phyloP scores from a whole-genome alignment of 2,329 filamentous ascomycete species.

The Hypoxylon rubiginosum region DNA sequence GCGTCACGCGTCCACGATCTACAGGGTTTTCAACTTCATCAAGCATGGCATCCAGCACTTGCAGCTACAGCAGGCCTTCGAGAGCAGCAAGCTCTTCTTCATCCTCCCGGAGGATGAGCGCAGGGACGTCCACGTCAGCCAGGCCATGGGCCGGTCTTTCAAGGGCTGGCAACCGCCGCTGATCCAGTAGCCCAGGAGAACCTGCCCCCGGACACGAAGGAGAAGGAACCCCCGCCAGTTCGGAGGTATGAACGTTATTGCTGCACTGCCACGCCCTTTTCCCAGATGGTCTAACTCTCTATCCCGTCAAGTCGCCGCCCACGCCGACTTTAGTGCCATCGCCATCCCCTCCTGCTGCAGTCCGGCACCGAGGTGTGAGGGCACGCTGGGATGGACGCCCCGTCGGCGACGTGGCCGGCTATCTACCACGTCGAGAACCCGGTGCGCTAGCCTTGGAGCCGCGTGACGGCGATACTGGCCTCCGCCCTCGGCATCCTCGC shows the following conservation, averaged over 20 bases:
- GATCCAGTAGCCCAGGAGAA: constrained; percentile 42
- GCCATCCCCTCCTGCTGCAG: constrained; percentile 51
- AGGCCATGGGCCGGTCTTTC: constrained; percentile 43
- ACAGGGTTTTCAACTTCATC: constrained; percentile 50
- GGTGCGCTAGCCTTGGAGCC: no score
- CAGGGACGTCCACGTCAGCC: constrained; percentile 43
- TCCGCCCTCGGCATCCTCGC: no score
- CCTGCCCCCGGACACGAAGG: constrained; percentile 46
- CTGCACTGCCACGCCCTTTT: constrained; percentile 4
- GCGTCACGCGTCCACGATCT: constrained; percentile 4
- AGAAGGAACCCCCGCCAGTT: constrained; percentile 39
- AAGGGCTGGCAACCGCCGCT: constrained; percentile 45
- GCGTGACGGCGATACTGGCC: no score
- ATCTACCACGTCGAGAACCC: no score
- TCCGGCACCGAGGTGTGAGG: constrained; percentile 44
- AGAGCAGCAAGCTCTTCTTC: constrained; percentile 43
- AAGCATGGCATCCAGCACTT: constrained; percentile 49
- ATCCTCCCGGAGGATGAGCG: constrained; percentile 43
- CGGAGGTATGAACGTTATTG: constrained; percentile 30
- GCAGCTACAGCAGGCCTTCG: constrained; percentile 35
- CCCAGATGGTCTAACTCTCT: neutral
- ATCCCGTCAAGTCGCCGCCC: constrained; percentile 40
- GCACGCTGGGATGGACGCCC: no score
- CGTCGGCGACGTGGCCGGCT: no score
- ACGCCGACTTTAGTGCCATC: constrained; percentile 50